phyloP scores from a whole-genome alignment of 805 yeast species.

The Komagataella pseudopastoris region DNA sequence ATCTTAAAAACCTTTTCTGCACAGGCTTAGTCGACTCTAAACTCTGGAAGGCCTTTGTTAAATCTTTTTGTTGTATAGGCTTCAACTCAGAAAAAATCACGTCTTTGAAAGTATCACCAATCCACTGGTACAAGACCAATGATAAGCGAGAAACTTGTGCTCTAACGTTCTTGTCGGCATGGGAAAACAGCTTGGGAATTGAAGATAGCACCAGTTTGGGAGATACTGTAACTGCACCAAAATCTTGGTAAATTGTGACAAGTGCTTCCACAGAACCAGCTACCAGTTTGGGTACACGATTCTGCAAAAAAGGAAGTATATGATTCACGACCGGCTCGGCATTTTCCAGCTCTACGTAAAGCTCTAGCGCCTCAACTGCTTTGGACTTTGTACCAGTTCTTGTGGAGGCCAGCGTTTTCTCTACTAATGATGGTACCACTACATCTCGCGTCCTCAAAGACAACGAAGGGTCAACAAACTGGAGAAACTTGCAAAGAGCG shows the following conservation, averaged over 20 bases:
- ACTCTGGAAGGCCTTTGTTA: conserved; percentile 52
- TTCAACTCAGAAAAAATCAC: conserved; percentile 60
- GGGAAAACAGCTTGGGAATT: conserved; percentile 62
- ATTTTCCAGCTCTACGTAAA: conserved; percentile 50
- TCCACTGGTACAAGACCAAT: conserved; percentile 60
- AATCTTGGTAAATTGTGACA: conserved; percentile 37
- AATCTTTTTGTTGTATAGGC: conserved; percentile 85
- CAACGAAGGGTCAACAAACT: conserved; percentile 36
- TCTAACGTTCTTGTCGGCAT: conserved; percentile 80
- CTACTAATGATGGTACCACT: conserved; percentile 44
- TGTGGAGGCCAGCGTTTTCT: conserved; percentile 68
- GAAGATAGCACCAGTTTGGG: conserved; percentile 43
- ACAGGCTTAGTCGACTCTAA: conserved; percentile 26
- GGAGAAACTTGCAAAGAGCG: conserved; percentile 39
- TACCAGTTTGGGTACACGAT: conserved; percentile 67
- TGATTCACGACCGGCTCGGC: conserved; percentile 58
- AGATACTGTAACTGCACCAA: conserved; percentile 50
- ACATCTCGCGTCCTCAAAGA: conserved; percentile 25
- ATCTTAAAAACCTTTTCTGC: conserved; percentile 42
- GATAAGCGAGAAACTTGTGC: conserved; percentile 60
- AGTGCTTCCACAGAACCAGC: conserved; percentile 51
- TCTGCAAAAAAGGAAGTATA: conserved; percentile 44
- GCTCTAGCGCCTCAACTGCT: conserved; percentile 46
- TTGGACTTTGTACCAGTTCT: conserved; percentile 63
- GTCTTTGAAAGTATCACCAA: conserved; percentile 48